Percentiles rank a stretch among this genome's conserved stretches.
phyloP scores from a whole-genome alignment of 2,329 filamentous ascomycete species.

The Phyllosticta paracitricarpa region DNA sequence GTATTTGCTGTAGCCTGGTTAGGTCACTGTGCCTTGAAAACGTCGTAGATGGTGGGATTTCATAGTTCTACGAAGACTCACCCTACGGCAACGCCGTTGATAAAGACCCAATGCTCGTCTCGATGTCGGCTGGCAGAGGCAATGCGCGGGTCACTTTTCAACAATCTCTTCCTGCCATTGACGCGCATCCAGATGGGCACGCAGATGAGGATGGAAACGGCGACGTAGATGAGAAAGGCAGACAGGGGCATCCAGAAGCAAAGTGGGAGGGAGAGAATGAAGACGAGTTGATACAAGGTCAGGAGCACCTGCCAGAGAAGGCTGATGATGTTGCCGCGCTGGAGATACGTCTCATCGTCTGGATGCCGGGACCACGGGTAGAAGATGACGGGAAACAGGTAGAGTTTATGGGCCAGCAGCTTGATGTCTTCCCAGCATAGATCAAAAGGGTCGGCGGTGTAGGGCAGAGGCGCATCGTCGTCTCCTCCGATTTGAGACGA shows the following conservation, averaged over 20 bases:
- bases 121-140: slow-evolving; percentile 26
- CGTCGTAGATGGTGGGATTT: too few species aligned
- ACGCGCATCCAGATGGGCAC: slow-evolving; percentile 21
- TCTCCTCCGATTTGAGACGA: slow-evolving; percentile 6
- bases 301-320: slow-evolving; percentile 51
- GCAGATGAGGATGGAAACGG: slow-evolving; percentile 20
- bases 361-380: slow-evolving; percentile 12
- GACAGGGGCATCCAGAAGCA: slow-evolving; percentile 36
- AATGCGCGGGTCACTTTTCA: slow-evolving; percentile 49
- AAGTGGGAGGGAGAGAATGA: slow-evolving; percentile 50
- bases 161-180: slow-evolving; percentile 23
- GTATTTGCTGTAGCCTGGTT: slow-evolving; percentile 14
- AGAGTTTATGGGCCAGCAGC: slow-evolving; percentile 14
- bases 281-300: slow-evolving; percentile 47
- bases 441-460: slow-evolving; percentile 16
- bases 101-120: slow-evolving; percentile 68
- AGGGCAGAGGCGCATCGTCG: slow-evolving; percentile 15
- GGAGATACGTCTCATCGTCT: slow-evolving; percentile 53
- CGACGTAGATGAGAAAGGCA: slow-evolving; percentile 21
- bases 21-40: neutral
- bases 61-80: slow-evolving; percentile 23
- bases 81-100: slow-evolving; percentile 62
- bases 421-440: slow-evolving; percentile 17
- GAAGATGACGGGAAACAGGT: slow-evolving; percentile 15
- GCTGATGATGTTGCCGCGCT: slow-evolving; percentile 45